Percentiles rank a stretch among this genome's conserved stretches.
Evolutionary conservation across 305 asterid genomes (phyloP).

Genomic region (Plantago rigida): DNA sequence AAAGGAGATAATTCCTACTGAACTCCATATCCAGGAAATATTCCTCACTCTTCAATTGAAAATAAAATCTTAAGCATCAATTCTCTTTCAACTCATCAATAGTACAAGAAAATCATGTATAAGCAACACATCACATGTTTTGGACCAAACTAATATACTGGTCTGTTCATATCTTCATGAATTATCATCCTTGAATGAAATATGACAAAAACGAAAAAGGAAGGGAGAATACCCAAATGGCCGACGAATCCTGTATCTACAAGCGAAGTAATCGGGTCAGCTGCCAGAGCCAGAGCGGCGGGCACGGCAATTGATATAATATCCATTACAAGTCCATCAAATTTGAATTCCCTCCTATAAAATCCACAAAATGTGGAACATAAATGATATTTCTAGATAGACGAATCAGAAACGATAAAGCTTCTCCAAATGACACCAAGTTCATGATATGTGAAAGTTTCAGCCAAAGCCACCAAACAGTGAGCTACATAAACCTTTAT

Average conservation of each 20-base stretch:
- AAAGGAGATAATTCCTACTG: background rate
- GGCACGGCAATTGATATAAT: conserved; percentile 77
- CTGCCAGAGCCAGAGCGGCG: conserved; percentile 83
- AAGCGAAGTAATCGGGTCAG: conserved; percentile 78
- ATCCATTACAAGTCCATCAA: conserved; percentile 62
- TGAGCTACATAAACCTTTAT: too few species aligned
- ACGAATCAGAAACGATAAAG: too few species aligned
- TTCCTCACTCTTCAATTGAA: background rate
- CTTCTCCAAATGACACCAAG: too few species aligned
- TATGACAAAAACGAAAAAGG: background rate
- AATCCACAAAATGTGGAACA: conserved; percentile 15
- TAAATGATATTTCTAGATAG: too few species aligned
- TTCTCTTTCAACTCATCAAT: background rate
- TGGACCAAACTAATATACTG: background rate
- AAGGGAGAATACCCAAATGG: conserved; percentile 57
- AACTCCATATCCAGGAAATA: conserved; percentile 1
- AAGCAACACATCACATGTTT: background rate
- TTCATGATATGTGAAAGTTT: too few species aligned
- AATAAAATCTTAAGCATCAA: background rate
- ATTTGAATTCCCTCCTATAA: conserved; percentile 44
- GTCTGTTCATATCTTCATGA: background rate
- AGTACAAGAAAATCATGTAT: too few species aligned
- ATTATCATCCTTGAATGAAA: background rate
- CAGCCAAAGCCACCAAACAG: too few species aligned
- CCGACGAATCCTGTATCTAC: conserved; percentile 85